Evolutionary conservation across 208 protist genomes (phyloP), one percentile per base, ranked within the genome.

Genomic region (Phytomonas francai): DNA sequence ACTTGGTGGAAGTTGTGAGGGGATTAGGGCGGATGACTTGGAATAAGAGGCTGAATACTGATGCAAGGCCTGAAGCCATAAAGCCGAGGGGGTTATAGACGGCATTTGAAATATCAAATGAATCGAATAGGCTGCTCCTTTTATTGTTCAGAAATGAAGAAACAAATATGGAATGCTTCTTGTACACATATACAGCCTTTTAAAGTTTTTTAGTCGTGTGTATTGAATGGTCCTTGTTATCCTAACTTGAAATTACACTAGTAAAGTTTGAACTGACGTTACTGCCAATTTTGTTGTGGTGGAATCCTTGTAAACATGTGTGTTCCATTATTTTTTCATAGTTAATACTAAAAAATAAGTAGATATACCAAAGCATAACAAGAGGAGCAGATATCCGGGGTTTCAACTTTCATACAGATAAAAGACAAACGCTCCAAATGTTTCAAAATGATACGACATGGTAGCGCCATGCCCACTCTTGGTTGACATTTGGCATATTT

Each of bases 61-160:
- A 31, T 63, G 67, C 71, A 80, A 59, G 45, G 76, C 74, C 58
- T 73, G 70, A 14, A 78, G 29, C 74, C 78, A 83, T 39, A 72
- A 64, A n/a, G 60, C 59, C 5, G 66, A 9, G 14, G 39, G 65
- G 67, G 71, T 79, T 6, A 42, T 32, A 61, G 49, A 34, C 25
- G 28, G 5, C 30, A 51, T 69, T 58, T 4, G 11, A 34, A 5
- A 59, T 34, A 32, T 59, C 29, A 63, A 63, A 34, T 54, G 56
- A 70, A 68, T 27, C 34, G 11, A 68, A 68, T 59, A 60, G 27
- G 27, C 14, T 29, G 39, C 16, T 31, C 32, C 33, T 49, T 49
- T 22, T 19, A 9, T 19, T 49, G 39, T 49, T 49, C 12, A 49
- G 14, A 49, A 49, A 49, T 9, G 39, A 49, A 49, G 39, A 49